phyloP scores from a whole-genome alignment of 2,329 filamentous ascomycete genomes.

The Thielaviopsis punctulata region DNA sequence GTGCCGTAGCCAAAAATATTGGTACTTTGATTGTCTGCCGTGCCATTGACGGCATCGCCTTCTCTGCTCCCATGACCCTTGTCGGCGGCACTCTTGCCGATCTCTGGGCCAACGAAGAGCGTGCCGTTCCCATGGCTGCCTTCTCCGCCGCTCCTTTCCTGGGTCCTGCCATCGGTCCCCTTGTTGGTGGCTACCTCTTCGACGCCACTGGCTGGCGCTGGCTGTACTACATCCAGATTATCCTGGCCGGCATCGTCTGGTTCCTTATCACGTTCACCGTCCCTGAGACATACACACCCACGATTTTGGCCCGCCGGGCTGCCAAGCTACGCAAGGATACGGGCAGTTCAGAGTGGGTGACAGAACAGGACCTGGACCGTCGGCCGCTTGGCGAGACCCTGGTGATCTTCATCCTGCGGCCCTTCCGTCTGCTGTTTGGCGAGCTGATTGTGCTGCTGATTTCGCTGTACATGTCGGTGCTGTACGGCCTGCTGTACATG shows the following conservation, averaged over 20 bases:
- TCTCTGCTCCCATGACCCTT: constrained; percentile 73
- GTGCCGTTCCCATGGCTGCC: constrained; percentile 73
- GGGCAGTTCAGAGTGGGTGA: constrained; percentile 50
- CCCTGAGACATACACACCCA: constrained; percentile 74
- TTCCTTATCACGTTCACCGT: constrained; percentile 72
- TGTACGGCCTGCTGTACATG: constrained; percentile 62
- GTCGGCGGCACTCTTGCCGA: constrained; percentile 71
- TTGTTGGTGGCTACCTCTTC: constrained; percentile 60
- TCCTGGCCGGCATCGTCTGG: constrained; percentile 54
- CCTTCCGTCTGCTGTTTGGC: constrained; percentile 69
- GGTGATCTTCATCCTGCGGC: constrained; percentile 58
- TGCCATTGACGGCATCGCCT: constrained; percentile 65
- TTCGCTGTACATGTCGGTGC: constrained; percentile 68
- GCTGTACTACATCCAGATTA: constrained; percentile 78
- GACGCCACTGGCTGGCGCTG: constrained; percentile 61
- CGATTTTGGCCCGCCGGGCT: constrained; percentile 54
- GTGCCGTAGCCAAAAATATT: constrained; percentile 60
- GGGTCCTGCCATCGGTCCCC: constrained; percentile 59
- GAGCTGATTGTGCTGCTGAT: constrained; percentile 79
- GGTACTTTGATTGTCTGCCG: constrained; percentile 59
- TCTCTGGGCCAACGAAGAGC: constrained; percentile 69
- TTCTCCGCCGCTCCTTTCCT: constrained; percentile 73
- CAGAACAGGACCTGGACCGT: constrained; percentile 63
- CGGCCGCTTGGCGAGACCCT: constrained; percentile 53
- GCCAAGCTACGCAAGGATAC: constrained; percentile 53